Evolutionary conservation across 495 filamentous ascomycete species (phyloP).

Genomic region (Penicillium odoratum): DNA sequence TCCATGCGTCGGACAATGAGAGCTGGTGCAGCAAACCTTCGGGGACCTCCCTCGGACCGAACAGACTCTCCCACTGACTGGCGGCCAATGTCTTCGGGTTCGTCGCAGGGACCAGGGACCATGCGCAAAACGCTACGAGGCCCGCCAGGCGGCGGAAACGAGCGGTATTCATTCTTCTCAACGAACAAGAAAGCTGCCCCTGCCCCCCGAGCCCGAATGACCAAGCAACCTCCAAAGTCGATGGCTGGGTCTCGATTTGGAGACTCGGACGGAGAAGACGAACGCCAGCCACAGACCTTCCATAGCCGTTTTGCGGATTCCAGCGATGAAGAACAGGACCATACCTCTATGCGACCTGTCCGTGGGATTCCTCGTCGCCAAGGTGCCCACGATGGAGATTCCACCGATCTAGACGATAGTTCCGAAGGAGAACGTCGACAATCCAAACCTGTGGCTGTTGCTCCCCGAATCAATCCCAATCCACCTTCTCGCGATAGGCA

Average conservation of each 20-base stretch:
- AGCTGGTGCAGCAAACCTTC: slow-evolving; percentile 24
- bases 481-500: slow-evolving; percentile 19
- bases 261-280: slow-evolving; percentile 75
- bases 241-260: slow-evolving; percentile 49
- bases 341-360: slow-evolving; percentile 53
- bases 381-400: slow-evolving; percentile 58
- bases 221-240: slow-evolving; percentile 22
- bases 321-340: slow-evolving; percentile 62
- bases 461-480: slow-evolving; percentile 7
- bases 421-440: slow-evolving; percentile 43
- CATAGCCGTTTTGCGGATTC: slow-evolving; percentile 79
- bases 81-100: slow-evolving; percentile 36
- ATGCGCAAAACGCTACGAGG: slow-evolving; percentile 55
- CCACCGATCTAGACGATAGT: slow-evolving; percentile 68
- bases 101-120: slow-evolving; percentile 29
- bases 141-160: slow-evolving; percentile 31
- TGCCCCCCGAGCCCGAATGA: slow-evolving; percentile 20
- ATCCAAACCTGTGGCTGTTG: slow-evolving; percentile 9
- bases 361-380: slow-evolving; percentile 62
- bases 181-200: slow-evolving; percentile 48
- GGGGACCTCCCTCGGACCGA: slow-evolving; percentile 25
- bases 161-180: slow-evolving; percentile 46
- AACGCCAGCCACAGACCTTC: slow-evolving; percentile 44
- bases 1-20: slow-evolving; percentile 60
- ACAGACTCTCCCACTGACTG: slow-evolving; percentile 32